phyloP scores from a whole-genome alignment of 148 eudicot genomes.

The Tetragonia tetragonoides region DNA sequence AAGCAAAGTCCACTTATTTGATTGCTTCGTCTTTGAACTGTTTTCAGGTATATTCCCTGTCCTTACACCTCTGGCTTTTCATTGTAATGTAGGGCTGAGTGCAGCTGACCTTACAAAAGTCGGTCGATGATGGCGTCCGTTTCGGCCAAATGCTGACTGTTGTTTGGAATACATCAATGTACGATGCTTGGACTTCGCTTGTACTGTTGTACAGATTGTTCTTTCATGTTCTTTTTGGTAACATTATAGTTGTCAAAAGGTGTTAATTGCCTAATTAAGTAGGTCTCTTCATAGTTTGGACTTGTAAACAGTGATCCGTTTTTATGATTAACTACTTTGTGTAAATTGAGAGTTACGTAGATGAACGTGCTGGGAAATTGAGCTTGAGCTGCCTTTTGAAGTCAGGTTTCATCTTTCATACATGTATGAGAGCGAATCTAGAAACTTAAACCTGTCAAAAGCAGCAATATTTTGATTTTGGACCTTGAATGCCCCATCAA shows the following conservation, averaged over 20 bases:
- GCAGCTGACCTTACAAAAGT: neutral
- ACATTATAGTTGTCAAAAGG: neutral
- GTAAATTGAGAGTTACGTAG: too few species aligned
- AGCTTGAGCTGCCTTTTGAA: too few species aligned
- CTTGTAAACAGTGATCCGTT: neutral
- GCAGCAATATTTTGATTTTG: neutral
- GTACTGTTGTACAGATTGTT: neutral
- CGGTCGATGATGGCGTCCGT: neutral
- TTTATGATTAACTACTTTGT: neutral
- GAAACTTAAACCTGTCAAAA: neutral
- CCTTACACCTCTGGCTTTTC: constrained; percentile 8
- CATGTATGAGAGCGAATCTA: neutral
- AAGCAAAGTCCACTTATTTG: constrained; percentile 1
- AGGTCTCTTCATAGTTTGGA: neutral
- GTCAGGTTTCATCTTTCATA: too few species aligned
- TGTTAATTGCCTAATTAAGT: neutral
- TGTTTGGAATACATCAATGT: neutral
- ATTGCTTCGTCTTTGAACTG: constrained; percentile 2
- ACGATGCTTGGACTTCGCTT: neutral
- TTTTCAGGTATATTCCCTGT: constrained; percentile 7
- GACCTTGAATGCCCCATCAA: neutral
- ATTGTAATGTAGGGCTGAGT: constrained; percentile 3
- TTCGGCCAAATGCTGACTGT: neutral
- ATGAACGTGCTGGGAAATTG: too few species aligned
- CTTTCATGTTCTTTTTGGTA: neutral